A percentile compares a stretch with the other conserved stretches of the same genome.
Evolutionary conservation across 805 yeast species (phyloP).

Genomic region (Tetrapisispora pingtungensis): DNA sequence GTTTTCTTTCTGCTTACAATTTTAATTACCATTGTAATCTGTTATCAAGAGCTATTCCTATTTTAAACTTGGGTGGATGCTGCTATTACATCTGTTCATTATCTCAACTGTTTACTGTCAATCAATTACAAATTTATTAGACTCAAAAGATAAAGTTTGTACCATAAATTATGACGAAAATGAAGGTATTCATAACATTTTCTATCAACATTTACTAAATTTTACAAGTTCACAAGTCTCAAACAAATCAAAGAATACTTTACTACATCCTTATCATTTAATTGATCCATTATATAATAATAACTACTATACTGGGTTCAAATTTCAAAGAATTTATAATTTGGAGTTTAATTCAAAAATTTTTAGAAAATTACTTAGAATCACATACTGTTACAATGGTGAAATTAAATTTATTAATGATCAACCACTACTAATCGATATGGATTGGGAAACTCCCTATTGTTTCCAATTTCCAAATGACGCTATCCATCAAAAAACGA

Average conservation of each 20-base stretch:
- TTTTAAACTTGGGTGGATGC: too few species aligned
- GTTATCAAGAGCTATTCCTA: too few species aligned
- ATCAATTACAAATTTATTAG: constrained; percentile 4
- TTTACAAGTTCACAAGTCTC: not conserved
- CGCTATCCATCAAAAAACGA: not conserved
- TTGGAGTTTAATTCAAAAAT: constrained; percentile 30
- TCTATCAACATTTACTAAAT: constrained; percentile 8
- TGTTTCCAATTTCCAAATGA: constrained; percentile 26
- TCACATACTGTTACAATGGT: constrained; percentile 47
- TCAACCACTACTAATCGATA: constrained; percentile 30
- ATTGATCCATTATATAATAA: not conserved
- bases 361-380: constrained; percentile 34
- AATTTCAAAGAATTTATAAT: constrained; percentile 40
- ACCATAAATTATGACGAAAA: constrained; percentile 11
- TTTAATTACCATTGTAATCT: too few species aligned
- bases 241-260: not conserved
- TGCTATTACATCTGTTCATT: too few species aligned
- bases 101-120: not conserved
- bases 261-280: constrained; percentile 5
- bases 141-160: constrained; percentile 18
- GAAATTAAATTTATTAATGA: constrained; percentile 35
- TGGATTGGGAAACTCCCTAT: constrained; percentile 41
- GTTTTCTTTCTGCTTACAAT: too few species aligned
- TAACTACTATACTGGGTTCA: constrained; percentile 37
- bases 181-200: constrained; percentile 9